phyloP scores from a whole-genome alignment of 768 basidiomycete genomes.

The Mycena albidolilacea region DNA sequence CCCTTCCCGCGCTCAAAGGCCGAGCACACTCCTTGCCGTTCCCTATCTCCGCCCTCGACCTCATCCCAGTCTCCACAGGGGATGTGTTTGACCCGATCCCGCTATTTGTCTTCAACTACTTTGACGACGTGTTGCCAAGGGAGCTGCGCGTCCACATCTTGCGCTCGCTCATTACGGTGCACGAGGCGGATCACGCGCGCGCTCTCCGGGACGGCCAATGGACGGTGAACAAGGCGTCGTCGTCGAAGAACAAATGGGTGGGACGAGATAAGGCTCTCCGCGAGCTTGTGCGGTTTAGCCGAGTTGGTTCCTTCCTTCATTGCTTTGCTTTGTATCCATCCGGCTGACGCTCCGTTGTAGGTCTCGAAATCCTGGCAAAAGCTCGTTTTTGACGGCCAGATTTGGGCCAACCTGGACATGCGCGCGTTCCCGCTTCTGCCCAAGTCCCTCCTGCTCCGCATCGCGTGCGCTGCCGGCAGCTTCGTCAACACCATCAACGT shows the following conservation, averaged over 20 bases:
- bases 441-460: conserved; percentile 62
- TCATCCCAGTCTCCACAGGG: conserved; percentile 63
- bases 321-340: neutral
- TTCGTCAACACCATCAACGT: conserved; percentile 77
- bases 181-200: conserved; percentile 71
- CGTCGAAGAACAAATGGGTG: conserved; percentile 78
- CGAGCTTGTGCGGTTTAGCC: conserved; percentile 84
- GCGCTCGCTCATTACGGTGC: conserved; percentile 65
- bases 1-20: conserved; percentile 52
- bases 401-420: conserved; percentile 83
- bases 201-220: conserved; percentile 64
- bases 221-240: conserved; percentile 73
- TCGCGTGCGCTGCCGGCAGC: conserved; percentile 71
- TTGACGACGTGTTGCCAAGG: conserved; percentile 79
- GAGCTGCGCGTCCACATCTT: conserved; percentile 80
- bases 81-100: conserved; percentile 70
- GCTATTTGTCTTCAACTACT: conserved; percentile 66
- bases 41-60: conserved; percentile 73
- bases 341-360: conserved; percentile 52
- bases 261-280: conserved; percentile 81
- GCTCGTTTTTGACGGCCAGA: conserved; percentile 87
- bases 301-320: conserved; percentile 65
- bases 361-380: conserved; percentile 84
- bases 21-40: conserved; percentile 78
- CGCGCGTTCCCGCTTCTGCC: conserved; percentile 73